Percentiles rank a stretch among this genome's conserved stretches.
Evolutionary conservation across 768 basidiomycete genomes (phyloP).

Genomic region (Naematelia encephala): DNA sequence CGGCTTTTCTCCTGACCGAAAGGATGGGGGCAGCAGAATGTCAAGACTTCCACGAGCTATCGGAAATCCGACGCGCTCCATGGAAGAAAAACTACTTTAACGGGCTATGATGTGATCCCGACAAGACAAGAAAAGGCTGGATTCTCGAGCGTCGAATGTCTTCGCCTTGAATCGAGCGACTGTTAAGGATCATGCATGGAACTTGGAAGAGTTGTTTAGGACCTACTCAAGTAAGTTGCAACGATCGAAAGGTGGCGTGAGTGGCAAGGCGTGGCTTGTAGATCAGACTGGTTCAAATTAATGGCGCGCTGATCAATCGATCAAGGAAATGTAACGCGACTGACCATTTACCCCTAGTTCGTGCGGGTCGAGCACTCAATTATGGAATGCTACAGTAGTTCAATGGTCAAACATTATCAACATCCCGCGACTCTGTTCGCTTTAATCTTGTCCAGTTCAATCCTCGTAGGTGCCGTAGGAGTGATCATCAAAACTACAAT

Average conservation of each 20-base stretch:
- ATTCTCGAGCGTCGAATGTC: constrained; percentile 28
- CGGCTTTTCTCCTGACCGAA: too few relatives aligned
- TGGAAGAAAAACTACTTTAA: constrained; percentile 22
- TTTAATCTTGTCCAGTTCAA: constrained; percentile 8
- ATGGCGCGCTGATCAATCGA: background rate
- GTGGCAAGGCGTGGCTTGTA: background rate
- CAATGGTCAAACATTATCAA: background rate
- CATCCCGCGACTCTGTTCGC: constrained; percentile 3
- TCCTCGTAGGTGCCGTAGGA: constrained; percentile 5
- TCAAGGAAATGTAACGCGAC: background rate
- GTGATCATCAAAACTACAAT: constrained; percentile 8
- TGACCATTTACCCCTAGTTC: background rate
- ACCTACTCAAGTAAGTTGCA: too few relatives aligned
- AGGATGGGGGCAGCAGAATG: constrained; percentile 40
- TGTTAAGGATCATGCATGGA: constrained; percentile 14
- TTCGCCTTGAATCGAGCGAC: constrained; percentile 21
- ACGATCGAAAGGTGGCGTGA: background rate
- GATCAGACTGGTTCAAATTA: background rate
- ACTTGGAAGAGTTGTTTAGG: background rate
- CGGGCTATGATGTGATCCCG: constrained; percentile 27
- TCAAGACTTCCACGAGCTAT: constrained; percentile 29
- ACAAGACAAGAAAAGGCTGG: constrained; percentile 11
- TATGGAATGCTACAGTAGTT: background rate
- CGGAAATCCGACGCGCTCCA: constrained; percentile 33
- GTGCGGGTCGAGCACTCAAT: background rate